Percentiles rank a stretch among this genome's conserved stretches.
Conservation (phyloP, 805 yeast genomes). For the Yamadazyma paraphyllophila region DNA sequence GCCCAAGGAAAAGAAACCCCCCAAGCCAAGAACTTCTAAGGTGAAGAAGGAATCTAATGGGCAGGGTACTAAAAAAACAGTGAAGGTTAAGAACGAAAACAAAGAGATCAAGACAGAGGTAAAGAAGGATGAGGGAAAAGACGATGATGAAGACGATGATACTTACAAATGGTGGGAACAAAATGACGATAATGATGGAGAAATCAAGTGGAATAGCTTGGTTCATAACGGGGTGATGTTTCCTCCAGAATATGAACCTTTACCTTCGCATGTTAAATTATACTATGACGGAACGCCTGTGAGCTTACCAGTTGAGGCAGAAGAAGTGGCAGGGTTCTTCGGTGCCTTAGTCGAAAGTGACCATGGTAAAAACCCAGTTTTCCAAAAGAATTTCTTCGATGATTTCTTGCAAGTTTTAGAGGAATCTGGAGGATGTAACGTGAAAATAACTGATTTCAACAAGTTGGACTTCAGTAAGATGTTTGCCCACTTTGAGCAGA, state of each 20-base stretch:
- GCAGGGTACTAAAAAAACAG: slow-evolving; percentile 5
- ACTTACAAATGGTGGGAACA: slow-evolving; percentile 76
- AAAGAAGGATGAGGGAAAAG: neutral
- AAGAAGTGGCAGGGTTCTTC: slow-evolving; percentile 94
- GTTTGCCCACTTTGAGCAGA: slow-evolving; percentile 63
- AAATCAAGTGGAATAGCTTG: slow-evolving; percentile 80
- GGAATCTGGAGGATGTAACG: slow-evolving; percentile 63
- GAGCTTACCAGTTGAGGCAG: slow-evolving; percentile 73
- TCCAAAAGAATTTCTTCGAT: slow-evolving; percentile 80
- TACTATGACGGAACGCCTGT: slow-evolving; percentile 78
- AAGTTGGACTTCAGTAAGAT: slow-evolving; percentile 80
- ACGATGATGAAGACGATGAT: slow-evolving; percentile 44
- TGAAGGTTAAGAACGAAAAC: slow-evolving; percentile 4
- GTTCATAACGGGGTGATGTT: slow-evolving; percentile 90
- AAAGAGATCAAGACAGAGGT: slow-evolving; percentile 1
- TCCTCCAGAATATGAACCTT: slow-evolving; percentile 87
- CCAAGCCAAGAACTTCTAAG: neutral
- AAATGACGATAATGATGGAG: slow-evolving; percentile 56
- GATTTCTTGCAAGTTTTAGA: slow-evolving; percentile 71
- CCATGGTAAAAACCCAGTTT: slow-evolving; percentile 82
- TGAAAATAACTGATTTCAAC: slow-evolving; percentile 51
- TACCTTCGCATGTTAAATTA: slow-evolving; percentile 74
- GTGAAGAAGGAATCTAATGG: neutral
- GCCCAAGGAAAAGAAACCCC: neutral
- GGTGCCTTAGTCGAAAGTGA: slow-evolving; percentile 87